These are phyloP conservation scores for Fraxinus paxiana DNA, from an alignment of 305 asterid genomes.

Conservation along the genomic window DNA sequence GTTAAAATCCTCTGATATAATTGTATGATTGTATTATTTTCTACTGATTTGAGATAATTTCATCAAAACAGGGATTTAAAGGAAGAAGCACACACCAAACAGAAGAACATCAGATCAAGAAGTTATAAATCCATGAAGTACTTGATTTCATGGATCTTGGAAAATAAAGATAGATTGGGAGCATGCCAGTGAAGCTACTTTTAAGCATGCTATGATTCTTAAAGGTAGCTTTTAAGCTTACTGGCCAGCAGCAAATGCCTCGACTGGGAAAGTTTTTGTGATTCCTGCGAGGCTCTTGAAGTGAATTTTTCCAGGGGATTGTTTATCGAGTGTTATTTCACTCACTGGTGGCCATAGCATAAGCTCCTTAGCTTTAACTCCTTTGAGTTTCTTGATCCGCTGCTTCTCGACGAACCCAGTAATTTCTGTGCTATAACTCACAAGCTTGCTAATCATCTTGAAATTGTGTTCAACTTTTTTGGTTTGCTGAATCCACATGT, in stretches of 20 bases:
- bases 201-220: neutral
- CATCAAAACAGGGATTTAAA: constrained; percentile 6
- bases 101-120: neutral
- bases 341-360: constrained; percentile 67
- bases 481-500: constrained; percentile 70
- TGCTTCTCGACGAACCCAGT: constrained; percentile 52
- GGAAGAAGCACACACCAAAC: neutral
- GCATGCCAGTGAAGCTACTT: neutral
- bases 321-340: constrained; percentile 45
- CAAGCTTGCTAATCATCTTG: constrained; percentile 60
- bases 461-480: constrained; percentile 56
- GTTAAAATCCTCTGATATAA: neutral
- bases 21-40: neutral
- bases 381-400: constrained; percentile 64
- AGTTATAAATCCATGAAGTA: constrained; percentile 1
- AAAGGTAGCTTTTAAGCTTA: constrained; percentile 3
- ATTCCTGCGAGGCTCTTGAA: constrained; percentile 80
- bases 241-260: constrained; percentile 64
- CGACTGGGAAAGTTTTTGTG: constrained; percentile 66
- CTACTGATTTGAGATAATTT: neutral
- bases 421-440: constrained; percentile 50
- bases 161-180: neutral
- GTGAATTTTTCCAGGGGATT: constrained; percentile 55
- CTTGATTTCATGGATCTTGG: constrained; percentile 5
- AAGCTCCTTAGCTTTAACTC: constrained; percentile 73